phyloP scores from a whole-genome alignment of 2,329 filamentous ascomycete genomes.

The Arthrobotrys musiformis region DNA sequence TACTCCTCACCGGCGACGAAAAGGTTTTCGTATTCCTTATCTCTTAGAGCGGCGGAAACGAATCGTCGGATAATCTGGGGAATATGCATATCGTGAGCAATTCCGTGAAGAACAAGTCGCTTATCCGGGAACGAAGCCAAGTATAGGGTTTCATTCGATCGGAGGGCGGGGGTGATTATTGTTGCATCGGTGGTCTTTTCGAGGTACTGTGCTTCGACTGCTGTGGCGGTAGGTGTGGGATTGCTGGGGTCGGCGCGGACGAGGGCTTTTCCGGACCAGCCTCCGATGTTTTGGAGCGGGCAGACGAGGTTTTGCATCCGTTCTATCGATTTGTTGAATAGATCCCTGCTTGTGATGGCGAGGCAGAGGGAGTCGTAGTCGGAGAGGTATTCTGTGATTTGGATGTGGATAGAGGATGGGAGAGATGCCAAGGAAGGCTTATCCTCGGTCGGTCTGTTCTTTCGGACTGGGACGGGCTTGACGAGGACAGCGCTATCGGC shows the following conservation, averaged over 20 bases:
- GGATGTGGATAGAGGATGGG: slow-evolving; percentile 33
- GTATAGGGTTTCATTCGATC: slow-evolving; percentile 44
- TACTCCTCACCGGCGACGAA: slow-evolving; percentile 41
- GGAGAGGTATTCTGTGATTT: slow-evolving; percentile 38
- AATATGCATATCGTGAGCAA: slow-evolving; percentile 49
- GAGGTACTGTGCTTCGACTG: slow-evolving; percentile 43
- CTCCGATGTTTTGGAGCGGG: slow-evolving; percentile 29
- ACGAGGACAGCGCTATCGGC: slow-evolving; percentile 42
- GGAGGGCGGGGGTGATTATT: slow-evolving; percentile 13
- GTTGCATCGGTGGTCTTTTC: slow-evolving; percentile 39
- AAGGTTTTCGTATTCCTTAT: slow-evolving; percentile 51
- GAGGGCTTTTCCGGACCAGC: slow-evolving; percentile 45
- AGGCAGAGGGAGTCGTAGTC: slow-evolving; percentile 45
- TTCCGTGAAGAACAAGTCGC: slow-evolving; percentile 32
- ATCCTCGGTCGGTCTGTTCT: neutral
- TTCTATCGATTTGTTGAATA: slow-evolving; percentile 43
- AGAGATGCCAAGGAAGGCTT: slow-evolving; percentile 29
- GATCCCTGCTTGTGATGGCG: slow-evolving; percentile 21
- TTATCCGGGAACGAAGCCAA: slow-evolving; percentile 40
- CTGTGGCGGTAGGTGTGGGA: slow-evolving; percentile 31
- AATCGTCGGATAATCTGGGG: slow-evolving; percentile 45
- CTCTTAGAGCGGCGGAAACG: slow-evolving; percentile 36
- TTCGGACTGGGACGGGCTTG: slow-evolving; percentile 30
- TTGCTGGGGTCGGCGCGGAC: slow-evolving; percentile 44
- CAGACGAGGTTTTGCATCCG: slow-evolving; percentile 43